Conservation (phyloP, 2,329 filamentous ascomycete genomes). For the Sordariomycetes sp. region DNA sequence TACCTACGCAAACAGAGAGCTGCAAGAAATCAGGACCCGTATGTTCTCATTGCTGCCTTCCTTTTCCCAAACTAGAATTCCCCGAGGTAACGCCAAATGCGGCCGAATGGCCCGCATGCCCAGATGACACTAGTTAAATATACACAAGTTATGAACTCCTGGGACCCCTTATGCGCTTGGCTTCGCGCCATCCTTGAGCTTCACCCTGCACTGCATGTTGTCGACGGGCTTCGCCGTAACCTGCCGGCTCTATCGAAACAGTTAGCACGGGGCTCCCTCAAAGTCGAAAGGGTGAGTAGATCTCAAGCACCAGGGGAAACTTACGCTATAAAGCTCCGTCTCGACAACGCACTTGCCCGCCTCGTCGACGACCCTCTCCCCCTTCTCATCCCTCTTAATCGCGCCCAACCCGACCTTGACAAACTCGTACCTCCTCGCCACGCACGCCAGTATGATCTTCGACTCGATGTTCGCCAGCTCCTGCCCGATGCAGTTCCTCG, state of each 20-base stretch:
- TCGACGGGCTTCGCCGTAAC: slow-evolving; percentile 11
- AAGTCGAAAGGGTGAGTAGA: neutral
- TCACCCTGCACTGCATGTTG: slow-evolving; percentile 8
- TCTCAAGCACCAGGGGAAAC: neutral
- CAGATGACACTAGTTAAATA: too few relatives aligned
- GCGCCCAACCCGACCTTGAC: slow-evolving; percentile 10
- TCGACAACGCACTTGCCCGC: slow-evolving; percentile 8
- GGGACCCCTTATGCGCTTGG: neutral
- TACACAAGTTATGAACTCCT: too few relatives aligned
- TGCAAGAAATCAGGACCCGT: too few relatives aligned
- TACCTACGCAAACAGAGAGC: too few relatives aligned
- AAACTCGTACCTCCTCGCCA: slow-evolving; percentile 10
- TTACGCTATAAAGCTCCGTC: slow-evolving; percentile 9
- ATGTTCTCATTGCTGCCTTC: too few relatives aligned
- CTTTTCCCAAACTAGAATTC: too few relatives aligned
- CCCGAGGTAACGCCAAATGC: too few relatives aligned
- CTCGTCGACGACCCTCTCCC: slow-evolving; percentile 8
- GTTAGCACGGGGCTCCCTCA: neutral
- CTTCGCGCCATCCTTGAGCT: slow-evolving; percentile 1
- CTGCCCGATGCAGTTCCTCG: slow-evolving; percentile 44
- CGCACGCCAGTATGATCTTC: slow-evolving; percentile 29
- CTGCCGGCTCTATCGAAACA: slow-evolving; percentile 6
- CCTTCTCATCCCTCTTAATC: slow-evolving; percentile 7
- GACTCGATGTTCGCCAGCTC: slow-evolving; percentile 42
- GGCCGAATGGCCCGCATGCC: too few relatives aligned